Evolutionary conservation across 805 yeast genomes (phyloP), one percentile per base, ranked within the genome.

Genomic region (Suhomyces faveliae): DNA sequence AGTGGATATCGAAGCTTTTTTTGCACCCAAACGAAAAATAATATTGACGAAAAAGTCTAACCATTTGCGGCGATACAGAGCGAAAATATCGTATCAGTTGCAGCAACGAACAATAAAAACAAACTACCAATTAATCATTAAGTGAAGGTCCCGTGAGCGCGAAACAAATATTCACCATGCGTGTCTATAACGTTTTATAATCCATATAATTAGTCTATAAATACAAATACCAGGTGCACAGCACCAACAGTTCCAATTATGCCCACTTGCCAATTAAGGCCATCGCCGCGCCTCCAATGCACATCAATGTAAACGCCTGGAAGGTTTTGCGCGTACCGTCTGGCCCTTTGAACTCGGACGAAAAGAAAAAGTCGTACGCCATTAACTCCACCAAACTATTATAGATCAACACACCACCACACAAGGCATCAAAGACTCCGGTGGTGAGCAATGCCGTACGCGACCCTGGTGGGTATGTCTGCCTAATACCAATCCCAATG

Each of bases 381-480:
- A 87, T 78, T 48, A 87, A 69, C 63, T 87, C 95, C 10, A 87
- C 87, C 39, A 87, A 62, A 48, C 91, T 89, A 20, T 90, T 84
- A 66, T 87, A 88, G 23, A 87, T 70, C 56, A 88, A 71, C 48
- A 88, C 83, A 42, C 96, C 96, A 0, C 92, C 77, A 23, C 92
- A 85, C 41, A 88, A 73, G 1, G 92, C 73, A 60, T 88, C 94
- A 55, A 86, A 83, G 3, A 79, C 74, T 42, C 96, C 96, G 47
- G 81, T 84, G 1, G 87, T 75, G 48, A 85, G 79, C 46, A 84
- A 70, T 2, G 87, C 80, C 0, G 67, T 76, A 59, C 80, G 69
- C 11, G 87, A 77, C 9, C 76, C 79, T 38, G 87, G 82, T 38
- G 78, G 74, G 60, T 82, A 86, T 6, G 82, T 64, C 33, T 75